Conservation (phyloP, 23 red algal species). For the Gracilariopsis chorda region DNA sequence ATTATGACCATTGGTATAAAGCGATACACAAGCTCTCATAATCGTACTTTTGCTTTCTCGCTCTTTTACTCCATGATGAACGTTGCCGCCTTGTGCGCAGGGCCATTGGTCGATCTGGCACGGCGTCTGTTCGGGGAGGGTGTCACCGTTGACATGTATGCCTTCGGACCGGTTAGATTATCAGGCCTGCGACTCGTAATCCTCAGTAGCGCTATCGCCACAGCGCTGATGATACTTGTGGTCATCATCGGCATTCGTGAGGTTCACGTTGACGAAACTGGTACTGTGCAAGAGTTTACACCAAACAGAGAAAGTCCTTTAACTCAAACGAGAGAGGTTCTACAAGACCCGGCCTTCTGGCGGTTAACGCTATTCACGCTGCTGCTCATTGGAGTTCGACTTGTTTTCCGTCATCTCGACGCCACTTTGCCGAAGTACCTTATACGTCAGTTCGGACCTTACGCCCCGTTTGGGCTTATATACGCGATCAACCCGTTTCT, state of each 20-base stretch:
- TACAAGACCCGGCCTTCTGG: slow-evolving; percentile 79
- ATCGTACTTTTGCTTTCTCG: slow-evolving; percentile 92
- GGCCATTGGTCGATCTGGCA: slow-evolving; percentile 75
- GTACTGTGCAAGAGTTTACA: slow-evolving; percentile 51
- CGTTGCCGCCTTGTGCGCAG: slow-evolving; percentile 81
- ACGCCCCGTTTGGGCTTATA: slow-evolving; percentile 89
- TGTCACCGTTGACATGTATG: not conserved
- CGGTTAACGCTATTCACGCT: slow-evolving; percentile 83
- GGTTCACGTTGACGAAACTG: slow-evolving; percentile 73
- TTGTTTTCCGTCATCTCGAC: slow-evolving; percentile 92
- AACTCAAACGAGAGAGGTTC: slow-evolving; percentile 50
- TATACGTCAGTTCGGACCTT: slow-evolving; percentile 77
- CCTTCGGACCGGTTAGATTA: slow-evolving; percentile 9
- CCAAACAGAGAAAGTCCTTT: slow-evolving; percentile 55
- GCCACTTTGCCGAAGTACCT: slow-evolving; percentile 96
- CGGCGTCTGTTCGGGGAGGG: slow-evolving; percentile 36
- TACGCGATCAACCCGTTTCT: slow-evolving; percentile 97
- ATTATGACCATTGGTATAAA: slow-evolving; percentile 96
- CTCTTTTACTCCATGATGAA: slow-evolving; percentile 98
- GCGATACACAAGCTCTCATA: slow-evolving; percentile 81
- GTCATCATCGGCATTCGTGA: slow-evolving; percentile 76
- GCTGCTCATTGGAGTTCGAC: slow-evolving; percentile 83
- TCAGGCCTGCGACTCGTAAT: slow-evolving; percentile 68
- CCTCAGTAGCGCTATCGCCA: slow-evolving; percentile 67
- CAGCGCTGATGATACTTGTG: slow-evolving; percentile 44